Base-by-base conservation (phyloP, 2,329 filamentous ascomycete species). In the Trichocomaceae sp. region DNA sequence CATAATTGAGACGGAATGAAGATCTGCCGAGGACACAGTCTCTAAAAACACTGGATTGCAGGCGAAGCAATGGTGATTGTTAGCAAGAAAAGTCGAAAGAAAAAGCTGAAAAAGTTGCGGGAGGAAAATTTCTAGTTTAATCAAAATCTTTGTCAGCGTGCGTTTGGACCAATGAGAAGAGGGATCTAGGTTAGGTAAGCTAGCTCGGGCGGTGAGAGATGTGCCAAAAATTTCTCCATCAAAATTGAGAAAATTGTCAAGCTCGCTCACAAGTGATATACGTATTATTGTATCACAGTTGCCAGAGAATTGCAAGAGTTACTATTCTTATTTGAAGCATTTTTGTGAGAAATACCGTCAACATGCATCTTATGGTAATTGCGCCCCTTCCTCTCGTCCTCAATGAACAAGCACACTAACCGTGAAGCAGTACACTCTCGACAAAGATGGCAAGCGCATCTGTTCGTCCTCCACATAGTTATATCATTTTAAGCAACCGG, bases 361-460 rank as follows among this genome's bases (percentile, higher is more conserved):
- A 71, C 66, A 72, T 72, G 69, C 69, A 72, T 72, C 68, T 72
- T 64, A 72, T 72, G 69, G 69, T 72, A 70, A 50, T 67, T 65
- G 51, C 20, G 26, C 3, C 31, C 20, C 15, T 44, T 1, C 2
- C 15, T 20, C 3, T 2, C 2, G 9, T 37, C 8, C 3, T 33
- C 17, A 9, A 7, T 1, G n/a, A 31, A 45, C 4, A 46, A 48
- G 8, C 6, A n/a, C 20, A 26, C 54, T 60, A 52, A 57, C 54
- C 41, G n/a, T 15, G 47, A 23, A 56, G 54, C 47, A 71, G 93
- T 96, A 92, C 84, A 93, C 88, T 60, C 78, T 91, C 76, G 87
- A 90, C 74, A 73, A 81, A 64, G 77, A 82, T 59, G 91, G 92
- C 80, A 92, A 90, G 79, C 90, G 92, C 72, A 77, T 87, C 67